Percentiles rank a stretch among this genome's conserved stretches.
These are phyloP conservation scores for Saccharomyces pastorianus DNA, from an alignment of 1,139 yeast genomes.

Conservation along the genomic window DNA sequence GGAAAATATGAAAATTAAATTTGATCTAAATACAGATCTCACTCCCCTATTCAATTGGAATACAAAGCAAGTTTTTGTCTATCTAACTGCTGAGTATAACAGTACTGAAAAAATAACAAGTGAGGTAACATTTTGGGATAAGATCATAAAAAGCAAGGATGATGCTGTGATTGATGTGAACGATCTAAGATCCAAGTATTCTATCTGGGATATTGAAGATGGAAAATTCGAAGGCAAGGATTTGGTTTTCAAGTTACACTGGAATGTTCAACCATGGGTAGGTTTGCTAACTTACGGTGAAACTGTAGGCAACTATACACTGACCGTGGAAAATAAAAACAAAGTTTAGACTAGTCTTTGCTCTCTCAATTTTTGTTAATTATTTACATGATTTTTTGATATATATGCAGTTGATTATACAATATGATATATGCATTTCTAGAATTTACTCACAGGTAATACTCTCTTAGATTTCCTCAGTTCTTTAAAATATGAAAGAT, in stretches of 20 bases:
- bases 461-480: constrained; percentile 19
- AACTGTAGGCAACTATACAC: constrained; percentile 33
- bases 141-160: constrained; percentile 52
- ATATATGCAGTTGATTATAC: constrained; percentile 1
- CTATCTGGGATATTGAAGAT: constrained; percentile 80
- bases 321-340: constrained; percentile 1
- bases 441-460: constrained; percentile 5
- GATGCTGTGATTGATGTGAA: constrained; percentile 50
- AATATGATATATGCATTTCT: neutral
- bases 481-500: constrained; percentile 13
- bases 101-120: constrained; percentile 37
- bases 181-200: constrained; percentile 61
- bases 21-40: constrained; percentile 66
- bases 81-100: constrained; percentile 75
- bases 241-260: constrained; percentile 65
- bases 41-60: constrained; percentile 88
- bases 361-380: neutral
- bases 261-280: constrained; percentile 88
- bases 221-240: constrained; percentile 53
- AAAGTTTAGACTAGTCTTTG: neutral
- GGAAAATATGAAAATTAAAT: constrained; percentile 66
- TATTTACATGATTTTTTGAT: neutral
- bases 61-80: constrained; percentile 88
- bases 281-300: constrained; percentile 74
- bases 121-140: constrained; percentile 86